Evolutionary conservation across 148 eudicot genomes (phyloP).

Genomic region (Cornus florida): DNA sequence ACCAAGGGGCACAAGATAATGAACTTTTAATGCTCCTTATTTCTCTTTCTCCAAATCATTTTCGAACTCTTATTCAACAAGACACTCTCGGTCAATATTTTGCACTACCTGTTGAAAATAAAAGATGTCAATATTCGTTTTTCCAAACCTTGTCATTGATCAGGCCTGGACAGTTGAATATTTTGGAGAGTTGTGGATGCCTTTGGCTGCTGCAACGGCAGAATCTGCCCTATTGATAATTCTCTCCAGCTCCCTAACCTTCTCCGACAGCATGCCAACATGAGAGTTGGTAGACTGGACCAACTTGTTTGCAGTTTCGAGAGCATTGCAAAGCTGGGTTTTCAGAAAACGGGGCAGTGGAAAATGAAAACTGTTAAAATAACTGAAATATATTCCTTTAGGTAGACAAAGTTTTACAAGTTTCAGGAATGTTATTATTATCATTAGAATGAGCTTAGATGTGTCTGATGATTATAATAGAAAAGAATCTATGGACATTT

Average conservation of each 20-base stretch:
- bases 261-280: conserved; percentile 47
- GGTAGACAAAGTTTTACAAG: background rate
- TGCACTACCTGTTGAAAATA: background rate
- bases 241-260: conserved; percentile 60
- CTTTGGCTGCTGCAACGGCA: conserved; percentile 55
- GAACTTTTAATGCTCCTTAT: background rate
- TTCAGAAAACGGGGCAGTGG: background rate
- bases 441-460: too few relatives aligned
- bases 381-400: background rate
- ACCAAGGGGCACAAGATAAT: background rate
- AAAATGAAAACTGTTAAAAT: background rate
- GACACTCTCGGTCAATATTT: background rate
- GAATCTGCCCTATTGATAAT: conserved; percentile 57
- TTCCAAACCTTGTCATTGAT: conserved; percentile 3
- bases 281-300: conserved; percentile 55
- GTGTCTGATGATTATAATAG: background rate
- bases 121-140: background rate
- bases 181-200: conserved; percentile 38
- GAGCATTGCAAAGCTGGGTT: conserved; percentile 62
- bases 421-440: too few relatives aligned
- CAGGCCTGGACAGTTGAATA: background rate
- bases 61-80: background rate
- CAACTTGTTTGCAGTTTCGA: conserved; percentile 72
- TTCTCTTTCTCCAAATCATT: background rate
- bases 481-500: background rate